These are phyloP conservation scores for Penicillium ucsense DNA, from an alignment of 495 filamentous ascomycete genomes.

Conservation along the genomic window DNA sequence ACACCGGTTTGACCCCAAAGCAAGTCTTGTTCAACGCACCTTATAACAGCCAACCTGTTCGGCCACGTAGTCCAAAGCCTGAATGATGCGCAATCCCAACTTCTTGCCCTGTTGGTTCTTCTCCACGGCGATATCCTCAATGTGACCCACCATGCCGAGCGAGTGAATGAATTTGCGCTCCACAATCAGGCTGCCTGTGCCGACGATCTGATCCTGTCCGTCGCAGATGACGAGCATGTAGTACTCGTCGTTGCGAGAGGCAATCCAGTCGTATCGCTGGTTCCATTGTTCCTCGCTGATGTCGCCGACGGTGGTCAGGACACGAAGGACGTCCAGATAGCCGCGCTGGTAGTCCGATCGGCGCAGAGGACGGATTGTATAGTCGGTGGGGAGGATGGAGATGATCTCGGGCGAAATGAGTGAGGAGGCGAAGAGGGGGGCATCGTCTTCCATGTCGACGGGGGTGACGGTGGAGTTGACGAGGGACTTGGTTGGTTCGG, in stretches of 20 bases:
- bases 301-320: constrained; percentile 88
- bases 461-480: constrained; percentile 32
- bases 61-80: constrained; percentile 84
- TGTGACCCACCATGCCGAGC: constrained; percentile 69
- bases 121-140: constrained; percentile 94
- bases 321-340: constrained; percentile 84
- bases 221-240: constrained; percentile 79
- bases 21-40: constrained; percentile 33
- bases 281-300: constrained; percentile 66
- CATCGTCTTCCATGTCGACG: constrained; percentile 38
- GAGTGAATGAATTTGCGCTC: constrained; percentile 46
- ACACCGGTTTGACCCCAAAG: no score
- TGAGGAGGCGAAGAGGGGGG: constrained; percentile 61
- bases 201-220: constrained; percentile 60
- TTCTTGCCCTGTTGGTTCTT: constrained; percentile 96
- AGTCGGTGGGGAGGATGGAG: constrained; percentile 63
- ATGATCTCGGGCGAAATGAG: constrained; percentile 71
- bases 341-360: constrained; percentile 61
- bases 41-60: constrained; percentile 86
- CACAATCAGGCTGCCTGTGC: constrained; percentile 80
- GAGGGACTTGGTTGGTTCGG: constrained; percentile 11
- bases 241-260: constrained; percentile 66
- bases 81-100: constrained; percentile 82
- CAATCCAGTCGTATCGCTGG: constrained; percentile 77
- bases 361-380: constrained; percentile 72